A percentile compares a stretch with the other conserved stretches of the same genome.
These are phyloP conservation scores for Malus hybrid DNA, from an alignment of 331 rosid species.

Conservation along the genomic window DNA sequence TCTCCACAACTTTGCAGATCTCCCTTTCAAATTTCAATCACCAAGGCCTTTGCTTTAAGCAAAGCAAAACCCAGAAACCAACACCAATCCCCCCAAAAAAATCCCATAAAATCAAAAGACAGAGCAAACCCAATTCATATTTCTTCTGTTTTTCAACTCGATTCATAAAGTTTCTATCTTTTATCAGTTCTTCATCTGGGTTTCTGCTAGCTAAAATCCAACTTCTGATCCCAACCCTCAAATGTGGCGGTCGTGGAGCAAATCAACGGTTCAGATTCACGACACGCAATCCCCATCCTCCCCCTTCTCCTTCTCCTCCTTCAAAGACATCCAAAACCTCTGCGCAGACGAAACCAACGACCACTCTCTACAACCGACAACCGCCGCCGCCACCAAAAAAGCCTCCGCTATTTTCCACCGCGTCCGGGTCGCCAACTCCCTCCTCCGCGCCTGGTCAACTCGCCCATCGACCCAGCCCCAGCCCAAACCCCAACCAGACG, in stretches of 20 bases:
- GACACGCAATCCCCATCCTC: conserved; percentile 37
- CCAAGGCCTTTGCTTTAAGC: conserved; percentile 39
- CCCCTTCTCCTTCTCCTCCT: conserved; percentile 68
- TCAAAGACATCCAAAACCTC: conserved; percentile 76
- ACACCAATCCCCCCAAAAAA: neutral
- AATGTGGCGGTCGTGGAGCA: conserved; percentile 86
- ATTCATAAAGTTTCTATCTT: neutral
- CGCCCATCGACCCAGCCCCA: conserved; percentile 16
- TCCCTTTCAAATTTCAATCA: conserved; percentile 27
- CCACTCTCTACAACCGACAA: conserved; percentile 20
- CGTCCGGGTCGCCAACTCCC: conserved; percentile 66
- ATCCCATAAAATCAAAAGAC: neutral
- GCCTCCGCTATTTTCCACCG: conserved; percentile 63
- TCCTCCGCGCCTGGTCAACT: conserved; percentile 62
- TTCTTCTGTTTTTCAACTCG: conserved; percentile 3
- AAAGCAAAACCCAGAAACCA: neutral
- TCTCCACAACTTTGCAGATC: conserved; percentile 3
- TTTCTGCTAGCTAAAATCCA: neutral
- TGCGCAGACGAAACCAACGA: conserved; percentile 37
- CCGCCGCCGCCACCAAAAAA: conserved; percentile 24
- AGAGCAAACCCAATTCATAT: neutral
- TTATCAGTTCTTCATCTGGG: neutral
- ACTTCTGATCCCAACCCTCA: conserved; percentile 29
- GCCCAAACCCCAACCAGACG: conserved; percentile 5
- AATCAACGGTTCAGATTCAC: conserved; percentile 58